Conservation (phyloP, 441 rosid genomes). For the Pelargonium australe region DNA sequence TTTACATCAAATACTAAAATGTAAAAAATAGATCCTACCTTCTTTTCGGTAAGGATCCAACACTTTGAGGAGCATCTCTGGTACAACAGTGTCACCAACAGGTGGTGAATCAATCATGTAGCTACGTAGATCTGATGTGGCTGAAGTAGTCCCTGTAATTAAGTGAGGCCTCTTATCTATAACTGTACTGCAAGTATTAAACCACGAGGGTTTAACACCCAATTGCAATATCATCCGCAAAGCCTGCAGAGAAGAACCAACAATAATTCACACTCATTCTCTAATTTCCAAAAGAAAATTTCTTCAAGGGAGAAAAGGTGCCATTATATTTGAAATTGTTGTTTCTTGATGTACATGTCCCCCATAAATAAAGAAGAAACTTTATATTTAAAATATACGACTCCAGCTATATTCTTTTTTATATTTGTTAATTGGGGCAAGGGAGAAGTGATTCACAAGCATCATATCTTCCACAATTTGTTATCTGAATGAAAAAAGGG, state of each 20-base stretch:
- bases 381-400: neutral
- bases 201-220: constrained; percentile 96
- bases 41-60: constrained; percentile 82
- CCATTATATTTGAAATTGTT: constrained; percentile 11
- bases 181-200: constrained; percentile 71
- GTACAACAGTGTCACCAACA: constrained; percentile 83
- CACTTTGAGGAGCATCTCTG: constrained; percentile 94
- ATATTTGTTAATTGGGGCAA: neutral
- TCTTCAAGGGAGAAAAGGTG: neutral
- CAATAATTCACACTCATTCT: constrained; percentile 13
- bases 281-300: constrained; percentile 12
- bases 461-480: constrained; percentile 3
- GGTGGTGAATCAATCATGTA: constrained; percentile 79
- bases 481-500: neutral
- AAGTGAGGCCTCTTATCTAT: constrained; percentile 73
- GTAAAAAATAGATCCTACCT: constrained; percentile 38
- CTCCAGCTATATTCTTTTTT: neutral
- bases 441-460: neutral
- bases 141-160: constrained; percentile 64
- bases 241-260: constrained; percentile 49
- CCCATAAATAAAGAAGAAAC: neutral
- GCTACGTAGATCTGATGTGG: constrained; percentile 74
- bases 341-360: neutral
- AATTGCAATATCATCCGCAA: constrained; percentile 90
- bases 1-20: constrained; percentile 6